Percentiles rank a stretch among this genome's conserved stretches.
Conservation (phyloP, 1,284 basidiomycete species). For the Coriolopsis trogii region DNA sequence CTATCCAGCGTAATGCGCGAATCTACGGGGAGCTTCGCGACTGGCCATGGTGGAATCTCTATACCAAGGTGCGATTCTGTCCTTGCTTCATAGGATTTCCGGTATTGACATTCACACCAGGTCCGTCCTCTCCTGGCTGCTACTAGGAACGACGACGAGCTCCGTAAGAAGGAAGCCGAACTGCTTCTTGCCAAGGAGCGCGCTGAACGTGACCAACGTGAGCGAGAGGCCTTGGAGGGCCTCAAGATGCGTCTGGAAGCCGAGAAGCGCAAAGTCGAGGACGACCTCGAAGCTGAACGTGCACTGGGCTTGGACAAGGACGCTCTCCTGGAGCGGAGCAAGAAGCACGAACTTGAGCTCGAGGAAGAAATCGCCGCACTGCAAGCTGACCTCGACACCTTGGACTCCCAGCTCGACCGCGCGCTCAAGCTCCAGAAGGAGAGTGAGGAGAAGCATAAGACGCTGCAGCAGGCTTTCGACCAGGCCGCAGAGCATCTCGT, state of each 20-base stretch:
- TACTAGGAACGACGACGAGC: conserved; percentile 91
- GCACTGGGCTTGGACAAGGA: conserved; percentile 86
- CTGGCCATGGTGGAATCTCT: conserved; percentile 99
- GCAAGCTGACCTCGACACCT: conserved; percentile 81
- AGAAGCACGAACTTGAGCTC: conserved; percentile 82
- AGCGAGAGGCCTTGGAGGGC: conserved; percentile 77
- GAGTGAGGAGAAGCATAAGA: conserved; percentile 76
- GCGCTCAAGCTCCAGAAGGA: conserved; percentile 78
- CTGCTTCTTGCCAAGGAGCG: conserved; percentile 81
- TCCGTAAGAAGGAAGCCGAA: conserved; percentile 88
- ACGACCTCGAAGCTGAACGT: conserved; percentile 83
- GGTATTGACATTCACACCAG: conserved; percentile 38
- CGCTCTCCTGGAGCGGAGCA: conserved; percentile 81
- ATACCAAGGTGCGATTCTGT: conserved; percentile 72
- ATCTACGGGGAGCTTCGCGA: conserved; percentile 89
- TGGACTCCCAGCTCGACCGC: conserved; percentile 87
- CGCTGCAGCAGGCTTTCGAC: conserved; percentile 74
- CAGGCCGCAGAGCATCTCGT: conserved; percentile 85
- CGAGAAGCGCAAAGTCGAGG: conserved; percentile 83
- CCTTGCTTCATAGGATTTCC: conserved; percentile 1
- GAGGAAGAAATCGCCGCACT: conserved; percentile 85
- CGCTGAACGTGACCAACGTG: conserved; percentile 83
- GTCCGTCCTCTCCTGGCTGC: conserved; percentile 92
- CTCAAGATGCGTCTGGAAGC: conserved; percentile 80
- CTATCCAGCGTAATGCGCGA: conserved; percentile 93